Base-by-base conservation (phyloP, 441 rosid species). In the Kokia cookei region DNA sequence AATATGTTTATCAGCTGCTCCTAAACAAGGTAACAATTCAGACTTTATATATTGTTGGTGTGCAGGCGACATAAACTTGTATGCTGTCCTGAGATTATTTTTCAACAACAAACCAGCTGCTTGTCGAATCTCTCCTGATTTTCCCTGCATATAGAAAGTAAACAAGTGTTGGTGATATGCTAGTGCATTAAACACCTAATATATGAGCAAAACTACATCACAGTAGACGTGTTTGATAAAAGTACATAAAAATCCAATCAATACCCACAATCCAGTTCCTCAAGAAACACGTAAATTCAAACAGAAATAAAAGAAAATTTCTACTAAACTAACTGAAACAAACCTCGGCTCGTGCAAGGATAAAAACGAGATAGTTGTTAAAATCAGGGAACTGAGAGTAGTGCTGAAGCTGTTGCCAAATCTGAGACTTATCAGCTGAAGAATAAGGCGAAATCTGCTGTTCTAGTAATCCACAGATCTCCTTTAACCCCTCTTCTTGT, bases 91-190 rank as follows among this genome's bases (percentile, higher is more conserved):
- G 73, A 97, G 89, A 80, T 97, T 94, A 80, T 97, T 97, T 72
- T 97, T 97, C 85, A 97, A 75, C 50, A 94, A 87, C 84, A 97
- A 82, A 64, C 99, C 99, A 77, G 99, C 99, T 71, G 99, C 99
- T 82, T 97, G 99, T 59, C 99, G 93, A 76, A 94, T 77, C 88
- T 94, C 99, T 62, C 91, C 84, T 1, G 98, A 87, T 84, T 87
- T 91, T 24, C 91, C 94, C 99, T 97, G 85, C 78, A 72, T 68
- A 64, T 37, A 64, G 48, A 71, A 77, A 63, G 60, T 32, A 19
- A 64, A 60, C 48, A 43, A 35, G 3, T 40, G 1, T 27, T 40
- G 43, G 63, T 27, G 12, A 26, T 29, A 47, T 17, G 48, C 68
- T 26, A 6, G 43, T 67, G 66, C 51, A 76, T 32, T 14, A 9